These are phyloP conservation scores for Paraphaeosphaeria minitans DNA, from an alignment of 2,329 filamentous ascomycete genomes.

Conservation along the genomic window DNA sequence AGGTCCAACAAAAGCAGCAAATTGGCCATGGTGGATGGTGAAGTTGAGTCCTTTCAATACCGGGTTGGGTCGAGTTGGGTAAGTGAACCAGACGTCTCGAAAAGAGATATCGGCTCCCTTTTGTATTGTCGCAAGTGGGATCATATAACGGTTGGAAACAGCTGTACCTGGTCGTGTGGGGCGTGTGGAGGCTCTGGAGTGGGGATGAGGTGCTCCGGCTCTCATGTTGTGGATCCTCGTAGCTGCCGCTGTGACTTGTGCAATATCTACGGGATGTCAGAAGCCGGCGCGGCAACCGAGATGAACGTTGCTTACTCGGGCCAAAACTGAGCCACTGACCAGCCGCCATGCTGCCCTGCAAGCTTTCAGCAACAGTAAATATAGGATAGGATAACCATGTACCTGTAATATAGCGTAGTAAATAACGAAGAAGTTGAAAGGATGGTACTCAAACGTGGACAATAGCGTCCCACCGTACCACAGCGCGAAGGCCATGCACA, in stretches of 20 bases:
- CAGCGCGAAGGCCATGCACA: slow-evolving; percentile 36
- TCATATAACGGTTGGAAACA: slow-evolving; percentile 5
- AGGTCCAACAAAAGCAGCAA: slow-evolving; percentile 71
- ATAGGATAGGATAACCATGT: not conserved
- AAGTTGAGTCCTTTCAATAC: slow-evolving; percentile 64
- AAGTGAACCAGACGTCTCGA: slow-evolving; percentile 83
- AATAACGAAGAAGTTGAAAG: slow-evolving; percentile 30
- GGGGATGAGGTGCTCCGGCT: not conserved
- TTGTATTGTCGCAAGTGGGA: slow-evolving; percentile 7
- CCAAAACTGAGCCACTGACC: slow-evolving; percentile 36
- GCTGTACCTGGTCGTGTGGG: not conserved
- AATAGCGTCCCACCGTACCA: slow-evolving; percentile 37
- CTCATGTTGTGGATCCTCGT: slow-evolving; percentile 25
- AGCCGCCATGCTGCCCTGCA: slow-evolving; percentile 28
- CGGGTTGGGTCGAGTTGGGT: slow-evolving; percentile 84
- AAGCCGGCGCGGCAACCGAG: slow-evolving; percentile 4
- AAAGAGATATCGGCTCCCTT: slow-evolving; percentile 67
- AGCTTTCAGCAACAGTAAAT: not conserved
- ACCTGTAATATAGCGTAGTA: slow-evolving; percentile 33
- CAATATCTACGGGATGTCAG: slow-evolving; percentile 25
- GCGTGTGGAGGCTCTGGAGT: slow-evolving; percentile 6
- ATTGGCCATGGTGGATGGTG: slow-evolving; percentile 18
- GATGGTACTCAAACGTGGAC: slow-evolving; percentile 18
- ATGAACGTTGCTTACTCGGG: slow-evolving; percentile 24
- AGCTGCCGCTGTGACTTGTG: slow-evolving; percentile 29